These are phyloP conservation scores for Ganoderma resinaceum DNA, from an alignment of 1,284 basidiomycete genomes.

Conservation along the genomic window DNA sequence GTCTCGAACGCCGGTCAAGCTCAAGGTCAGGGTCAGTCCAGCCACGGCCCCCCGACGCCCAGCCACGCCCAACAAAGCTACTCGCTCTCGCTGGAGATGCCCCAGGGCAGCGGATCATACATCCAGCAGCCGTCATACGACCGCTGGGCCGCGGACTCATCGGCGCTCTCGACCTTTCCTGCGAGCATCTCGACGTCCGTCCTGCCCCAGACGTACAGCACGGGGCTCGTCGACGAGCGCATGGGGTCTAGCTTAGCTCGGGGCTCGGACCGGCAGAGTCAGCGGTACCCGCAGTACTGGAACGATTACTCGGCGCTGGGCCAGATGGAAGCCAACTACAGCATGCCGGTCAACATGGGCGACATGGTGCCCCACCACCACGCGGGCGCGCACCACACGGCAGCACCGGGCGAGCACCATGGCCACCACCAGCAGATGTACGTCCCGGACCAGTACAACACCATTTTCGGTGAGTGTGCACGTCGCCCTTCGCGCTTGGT, in stretches of 20 bases:
- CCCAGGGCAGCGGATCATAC: conserved; percentile 33
- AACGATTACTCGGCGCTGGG: conserved; percentile 65
- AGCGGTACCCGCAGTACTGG: conserved; percentile 64
- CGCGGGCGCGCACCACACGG: conserved; percentile 1
- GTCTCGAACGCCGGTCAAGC: conserved; percentile 17
- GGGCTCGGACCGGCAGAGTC: conserved; percentile 34
- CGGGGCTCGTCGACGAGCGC: conserved; percentile 59
- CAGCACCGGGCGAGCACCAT: conserved; percentile 21
- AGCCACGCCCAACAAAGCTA: conserved; percentile 26
- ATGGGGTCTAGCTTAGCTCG: conserved; percentile 29
- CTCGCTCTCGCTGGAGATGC: conserved; percentile 34
- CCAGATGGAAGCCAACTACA: conserved; percentile 58
- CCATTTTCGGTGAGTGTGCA: conserved; percentile 41
- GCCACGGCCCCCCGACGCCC: conserved; percentile 10
- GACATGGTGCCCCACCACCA: conserved; percentile 35
- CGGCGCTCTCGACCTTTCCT: conserved; percentile 45
- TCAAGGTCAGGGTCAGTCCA: conserved; percentile 1
- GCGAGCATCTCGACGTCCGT: conserved; percentile 66
- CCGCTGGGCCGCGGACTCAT: conserved; percentile 55
- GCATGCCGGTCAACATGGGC: conserved; percentile 38
- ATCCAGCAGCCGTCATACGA: conserved; percentile 55
- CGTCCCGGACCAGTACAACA: conserved; percentile 37
- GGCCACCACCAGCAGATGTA: conserved; percentile 37
- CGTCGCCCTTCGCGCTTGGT: neutral
- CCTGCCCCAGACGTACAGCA: conserved; percentile 74